Conservation (phyloP, 805 yeast species). For the Debaryomyces castellii region DNA sequence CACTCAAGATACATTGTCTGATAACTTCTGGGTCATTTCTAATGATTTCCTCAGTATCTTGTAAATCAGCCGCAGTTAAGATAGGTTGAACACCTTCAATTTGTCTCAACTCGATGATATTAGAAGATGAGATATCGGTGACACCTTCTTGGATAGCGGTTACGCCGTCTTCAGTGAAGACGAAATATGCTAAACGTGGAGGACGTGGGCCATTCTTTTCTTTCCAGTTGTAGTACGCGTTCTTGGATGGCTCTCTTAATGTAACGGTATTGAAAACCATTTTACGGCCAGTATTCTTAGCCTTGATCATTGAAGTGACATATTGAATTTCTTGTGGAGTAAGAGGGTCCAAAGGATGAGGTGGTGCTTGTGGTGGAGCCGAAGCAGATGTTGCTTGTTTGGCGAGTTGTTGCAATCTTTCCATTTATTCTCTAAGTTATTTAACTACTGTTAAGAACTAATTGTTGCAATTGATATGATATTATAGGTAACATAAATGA, state of each 20-base stretch:
- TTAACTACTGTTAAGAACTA: background rate
- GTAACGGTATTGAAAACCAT: conserved; percentile 69
- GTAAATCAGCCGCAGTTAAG: conserved; percentile 67
- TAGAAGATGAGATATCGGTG: conserved; percentile 53
- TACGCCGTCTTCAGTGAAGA: conserved; percentile 56
- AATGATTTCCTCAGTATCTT: conserved; percentile 59
- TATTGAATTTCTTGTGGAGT: conserved; percentile 60
- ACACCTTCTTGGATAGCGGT: conserved; percentile 71
- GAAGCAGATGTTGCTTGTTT: conserved; percentile 57
- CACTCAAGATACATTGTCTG: conserved; percentile 69
- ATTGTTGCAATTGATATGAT: background rate
- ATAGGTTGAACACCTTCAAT: conserved; percentile 71
- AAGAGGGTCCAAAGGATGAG: conserved; percentile 73
- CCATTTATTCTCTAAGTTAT: conserved; percentile 37
- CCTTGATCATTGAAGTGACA: conserved; percentile 52
- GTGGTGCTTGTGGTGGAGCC: conserved; percentile 54
- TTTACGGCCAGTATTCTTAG: conserved; percentile 42
- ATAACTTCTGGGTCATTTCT: conserved; percentile 71
- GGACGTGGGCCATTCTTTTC: conserved; percentile 61
- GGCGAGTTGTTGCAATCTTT: conserved; percentile 65
- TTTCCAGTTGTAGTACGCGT: conserved; percentile 63
- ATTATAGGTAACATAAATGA: background rate
- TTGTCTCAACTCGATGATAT: conserved; percentile 46
- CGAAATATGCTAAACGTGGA: conserved; percentile 66
- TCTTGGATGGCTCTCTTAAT: conserved; percentile 68